A percentile compares a stretch with the other conserved stretches of the same genome.
Evolutionary conservation across 2,329 filamentous ascomycete species (phyloP).

Genomic region (Dothidotthia symphoricarpi): DNA sequence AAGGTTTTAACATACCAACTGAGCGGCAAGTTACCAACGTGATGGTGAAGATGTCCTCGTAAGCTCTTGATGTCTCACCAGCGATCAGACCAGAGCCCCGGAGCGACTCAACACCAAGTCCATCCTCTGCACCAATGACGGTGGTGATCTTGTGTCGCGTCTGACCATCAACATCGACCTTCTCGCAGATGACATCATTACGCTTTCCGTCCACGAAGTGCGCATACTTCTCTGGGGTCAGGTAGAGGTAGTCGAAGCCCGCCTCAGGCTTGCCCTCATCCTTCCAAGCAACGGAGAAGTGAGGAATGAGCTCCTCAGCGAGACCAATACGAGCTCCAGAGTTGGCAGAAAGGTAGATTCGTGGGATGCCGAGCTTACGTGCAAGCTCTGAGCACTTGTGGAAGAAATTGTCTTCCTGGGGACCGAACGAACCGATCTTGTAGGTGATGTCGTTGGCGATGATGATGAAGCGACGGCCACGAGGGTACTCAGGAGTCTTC

Average conservation of each 20-base stretch:
- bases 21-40: conserved; percentile 97
- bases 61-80: conserved; percentile 92
- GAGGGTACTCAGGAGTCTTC: conserved; percentile 91
- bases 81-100: conserved; percentile 97
- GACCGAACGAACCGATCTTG: conserved; percentile 97
- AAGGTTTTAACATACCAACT: conserved; percentile 74
- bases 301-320: conserved; percentile 92
- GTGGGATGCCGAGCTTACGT: conserved; percentile 88
- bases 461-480: conserved; percentile 88
- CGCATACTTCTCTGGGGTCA: conserved; percentile 81
- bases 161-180: conserved; percentile 82
- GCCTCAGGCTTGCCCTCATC: conserved; percentile 74
- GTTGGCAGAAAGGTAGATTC: conserved; percentile 97
- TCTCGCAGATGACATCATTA: conserved; percentile 82
- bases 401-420: conserved; percentile 97
- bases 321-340: conserved; percentile 96
- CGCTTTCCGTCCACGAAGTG: conserved; percentile 76
- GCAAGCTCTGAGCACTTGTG: conserved; percentile 97
- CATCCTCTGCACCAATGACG: conserved; percentile 88
- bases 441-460: conserved; percentile 99
- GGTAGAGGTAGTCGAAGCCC: conserved; percentile 96
- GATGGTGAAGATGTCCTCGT: conserved; percentile 98
- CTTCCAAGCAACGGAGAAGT: conserved; percentile 98
- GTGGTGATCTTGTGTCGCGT: conserved; percentile 91
- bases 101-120: conserved; percentile 95